phyloP scores from a whole-genome alignment of 345 rosid genomes.

The Ceriops zippeliana region DNA sequence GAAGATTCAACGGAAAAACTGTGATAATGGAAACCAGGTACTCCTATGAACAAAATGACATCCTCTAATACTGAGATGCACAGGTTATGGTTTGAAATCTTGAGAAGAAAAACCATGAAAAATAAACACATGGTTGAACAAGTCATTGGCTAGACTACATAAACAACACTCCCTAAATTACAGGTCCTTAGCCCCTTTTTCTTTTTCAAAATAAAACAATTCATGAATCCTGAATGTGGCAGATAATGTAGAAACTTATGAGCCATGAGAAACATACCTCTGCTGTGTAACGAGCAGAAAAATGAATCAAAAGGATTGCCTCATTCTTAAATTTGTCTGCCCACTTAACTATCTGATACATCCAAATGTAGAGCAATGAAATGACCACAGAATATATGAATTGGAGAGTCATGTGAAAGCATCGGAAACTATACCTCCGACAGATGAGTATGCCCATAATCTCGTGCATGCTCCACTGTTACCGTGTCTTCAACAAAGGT shows the following conservation, averaged over 20 bases:
- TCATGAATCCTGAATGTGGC: too few species aligned
- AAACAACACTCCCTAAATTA: too few species aligned
- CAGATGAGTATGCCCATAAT: slow-evolving; percentile 84
- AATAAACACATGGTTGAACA: too few species aligned
- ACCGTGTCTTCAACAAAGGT: slow-evolving; percentile 69
- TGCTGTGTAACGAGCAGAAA: slow-evolving; percentile 75
- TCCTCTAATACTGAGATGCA: not conserved
- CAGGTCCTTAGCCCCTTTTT: not conserved
- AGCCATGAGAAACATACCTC: slow-evolving; percentile 47
- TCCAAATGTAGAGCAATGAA: slow-evolving; percentile 8
- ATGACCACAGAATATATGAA: slow-evolving; percentile 1
- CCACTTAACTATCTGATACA: slow-evolving; percentile 54
- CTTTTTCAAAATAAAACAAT: not conserved
- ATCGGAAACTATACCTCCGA: slow-evolving; percentile 53
- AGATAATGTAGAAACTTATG: not conserved
- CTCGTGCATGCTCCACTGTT: slow-evolving; percentile 78
- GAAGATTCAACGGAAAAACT: slow-evolving; percentile 1
- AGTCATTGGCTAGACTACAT: too few species aligned
- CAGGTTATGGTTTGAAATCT: too few species aligned
- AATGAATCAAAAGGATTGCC: slow-evolving; percentile 87
- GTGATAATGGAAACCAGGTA: not conserved
- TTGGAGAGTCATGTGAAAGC: slow-evolving; percentile 5
- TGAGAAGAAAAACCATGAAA: too few species aligned
- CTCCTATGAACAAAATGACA: not conserved
- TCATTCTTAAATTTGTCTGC: slow-evolving; percentile 73